These are phyloP conservation scores for Apiospora phragmitis DNA, from an alignment of 2,329 filamentous ascomycete genomes.

Conservation along the genomic window DNA sequence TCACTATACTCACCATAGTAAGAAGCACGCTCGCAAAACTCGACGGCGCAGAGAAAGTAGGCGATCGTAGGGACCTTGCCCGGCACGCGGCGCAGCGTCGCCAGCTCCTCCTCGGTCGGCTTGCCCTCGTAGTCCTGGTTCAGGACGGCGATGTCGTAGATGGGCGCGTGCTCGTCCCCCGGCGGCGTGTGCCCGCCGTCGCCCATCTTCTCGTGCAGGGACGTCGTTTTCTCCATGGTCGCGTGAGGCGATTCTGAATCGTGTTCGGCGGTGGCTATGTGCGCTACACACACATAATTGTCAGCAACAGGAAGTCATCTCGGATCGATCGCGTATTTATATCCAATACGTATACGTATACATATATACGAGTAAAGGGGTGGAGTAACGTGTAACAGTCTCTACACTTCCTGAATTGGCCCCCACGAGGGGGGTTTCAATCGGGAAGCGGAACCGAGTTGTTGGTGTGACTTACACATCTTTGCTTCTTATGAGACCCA, in stretches of 20 bases:
- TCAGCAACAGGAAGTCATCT: not conserved
- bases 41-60: slow-evolving; percentile 58
- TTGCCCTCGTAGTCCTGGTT: slow-evolving; percentile 31
- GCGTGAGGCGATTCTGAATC: not conserved
- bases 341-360: not conserved
- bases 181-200: not conserved
- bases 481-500: not conserved
- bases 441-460: not conserved
- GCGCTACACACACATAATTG: not conserved
- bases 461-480: slow-evolving; percentile 1
- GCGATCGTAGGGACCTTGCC: slow-evolving; percentile 50
- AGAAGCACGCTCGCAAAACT: slow-evolving; percentile 61
- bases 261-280: not conserved
- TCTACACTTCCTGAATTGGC: not conserved
- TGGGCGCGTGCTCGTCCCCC: slow-evolving; percentile 21
- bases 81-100: slow-evolving; percentile 41
- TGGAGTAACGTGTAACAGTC: not conserved
- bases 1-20: slow-evolving; percentile 52
- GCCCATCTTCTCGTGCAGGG: not conserved
- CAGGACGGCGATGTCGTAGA: slow-evolving; percentile 26
- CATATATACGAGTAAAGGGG: not conserved
- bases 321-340: not conserved
- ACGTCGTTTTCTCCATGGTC: not conserved
- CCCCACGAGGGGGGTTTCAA: not conserved
- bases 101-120: slow-evolving; percentile 49